Percentiles rank a stretch among this genome's conserved stretches.
Evolutionary conservation across 345 rosid species (phyloP).

Genomic region (Ricinus communis): DNA sequence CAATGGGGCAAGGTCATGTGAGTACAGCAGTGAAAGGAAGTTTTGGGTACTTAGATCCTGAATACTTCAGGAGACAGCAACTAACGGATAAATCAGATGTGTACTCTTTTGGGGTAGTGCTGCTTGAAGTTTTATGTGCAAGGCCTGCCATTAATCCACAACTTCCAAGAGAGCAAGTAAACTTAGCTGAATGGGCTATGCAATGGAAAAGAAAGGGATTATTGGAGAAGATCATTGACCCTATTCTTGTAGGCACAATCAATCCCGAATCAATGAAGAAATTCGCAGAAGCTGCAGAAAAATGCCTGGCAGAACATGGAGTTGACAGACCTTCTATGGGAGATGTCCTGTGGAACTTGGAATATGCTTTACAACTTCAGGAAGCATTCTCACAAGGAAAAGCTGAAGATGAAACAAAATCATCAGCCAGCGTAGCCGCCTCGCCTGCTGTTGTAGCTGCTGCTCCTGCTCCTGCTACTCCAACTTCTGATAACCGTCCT

Average conservation of each 20-base stretch:
- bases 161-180: constrained; percentile 67
- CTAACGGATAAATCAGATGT: constrained; percentile 63
- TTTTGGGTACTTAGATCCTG: constrained; percentile 63
- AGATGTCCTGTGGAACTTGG: constrained; percentile 69
- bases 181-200: constrained; percentile 74
- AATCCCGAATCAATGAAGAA: constrained; percentile 64
- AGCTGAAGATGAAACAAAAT: constrained; percentile 45
- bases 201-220: constrained; percentile 50
- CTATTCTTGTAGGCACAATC: constrained; percentile 42
- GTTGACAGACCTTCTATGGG: constrained; percentile 66
- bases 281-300: constrained; percentile 59
- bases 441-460: constrained; percentile 18
- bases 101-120: constrained; percentile 70
- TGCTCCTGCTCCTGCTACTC: constrained; percentile 26
- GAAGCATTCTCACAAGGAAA: constrained; percentile 57
- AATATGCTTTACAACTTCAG: constrained; percentile 76
- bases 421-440: constrained; percentile 17
- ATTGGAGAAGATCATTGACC: constrained; percentile 51
- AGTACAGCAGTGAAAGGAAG: constrained; percentile 63
- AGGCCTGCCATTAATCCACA: constrained; percentile 63
- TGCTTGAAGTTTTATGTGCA: constrained; percentile 61
- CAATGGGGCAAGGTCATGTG: constrained; percentile 69
- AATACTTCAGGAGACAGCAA: constrained; percentile 66
- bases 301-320: constrained; percentile 55
- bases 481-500: constrained; percentile 26